Evolutionary conservation across 495 filamentous ascomycete species (phyloP), one percentile per base, ranked within the genome.

Genomic region (Aspergillus cavernicola): DNA sequence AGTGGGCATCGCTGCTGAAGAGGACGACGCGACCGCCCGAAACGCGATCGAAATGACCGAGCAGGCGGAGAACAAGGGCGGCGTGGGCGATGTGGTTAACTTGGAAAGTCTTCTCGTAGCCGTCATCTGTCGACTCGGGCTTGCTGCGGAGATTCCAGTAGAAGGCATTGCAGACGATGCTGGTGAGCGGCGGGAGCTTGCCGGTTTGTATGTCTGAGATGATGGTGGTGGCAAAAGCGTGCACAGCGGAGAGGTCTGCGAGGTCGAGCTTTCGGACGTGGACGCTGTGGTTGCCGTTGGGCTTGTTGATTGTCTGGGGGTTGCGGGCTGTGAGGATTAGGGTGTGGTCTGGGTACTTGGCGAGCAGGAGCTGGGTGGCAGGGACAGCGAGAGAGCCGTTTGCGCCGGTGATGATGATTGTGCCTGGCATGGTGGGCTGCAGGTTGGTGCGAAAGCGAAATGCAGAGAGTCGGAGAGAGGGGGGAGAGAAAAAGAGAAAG

Each of bases 331-430:
- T 68, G 28, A 74, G 68, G 22, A 80, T 35, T 11, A 69, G 60
- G 6, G 66, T 64, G 53, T 72, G 65, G 15, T 56, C 45, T 10
- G 66, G 52, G 28, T 71, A 63, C 2, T 54, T 53, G 19, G 42
- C 22, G 18, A 75, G 60, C 16, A 78, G 58, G 24, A 70, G 60
- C 11, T 63, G 45, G 7, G 71, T 62, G 0, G 68, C 61, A 20
- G 63, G 64, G 32, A 67, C 58, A 2, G 64, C 75, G 15, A 75
- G 61, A 18, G 69, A 70, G 52, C 71, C 62, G 36, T 71, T 74
- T n/a, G 74, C 74, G 6, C 74, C 74, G n/a, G 74, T 79, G 44
- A 78, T 58, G 16, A 79, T 50, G 15, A 77, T 57, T 12, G 69
- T 71, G 13, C 69, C 70, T 32, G 35, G 18, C 58, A 60, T 54